phyloP scores from a whole-genome alignment of 768 basidiomycete species.

The Austroboletus eburneus region DNA sequence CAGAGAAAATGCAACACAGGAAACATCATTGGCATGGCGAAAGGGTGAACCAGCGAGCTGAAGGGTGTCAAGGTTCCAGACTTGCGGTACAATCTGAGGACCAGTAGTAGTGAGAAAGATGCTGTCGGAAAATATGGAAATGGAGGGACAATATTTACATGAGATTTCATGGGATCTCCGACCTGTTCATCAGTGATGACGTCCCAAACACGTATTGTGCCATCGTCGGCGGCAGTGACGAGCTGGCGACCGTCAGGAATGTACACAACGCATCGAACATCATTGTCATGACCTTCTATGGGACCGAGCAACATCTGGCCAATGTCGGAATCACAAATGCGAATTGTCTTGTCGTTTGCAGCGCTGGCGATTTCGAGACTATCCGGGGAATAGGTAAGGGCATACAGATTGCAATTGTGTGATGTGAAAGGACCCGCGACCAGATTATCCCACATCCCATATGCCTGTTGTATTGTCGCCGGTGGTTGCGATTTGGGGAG shows the following conservation, averaged over 20 bases:
- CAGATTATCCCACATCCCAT: constrained; percentile 28
- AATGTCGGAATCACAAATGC: constrained; percentile 30
- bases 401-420: constrained; percentile 30
- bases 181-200: constrained; percentile 26
- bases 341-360: constrained; percentile 29
- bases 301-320: constrained; percentile 33
- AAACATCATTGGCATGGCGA: constrained; percentile 27
- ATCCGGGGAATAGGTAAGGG: constrained; percentile 37
- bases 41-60: constrained; percentile 17
- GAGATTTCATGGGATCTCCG: constrained; percentile 28
- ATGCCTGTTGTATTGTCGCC: constrained; percentile 31
- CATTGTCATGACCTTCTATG: constrained; percentile 27
- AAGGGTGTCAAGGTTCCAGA: constrained; percentile 28
- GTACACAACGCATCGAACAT: constrained; percentile 30
- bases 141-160: constrained; percentile 28
- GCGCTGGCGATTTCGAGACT: constrained; percentile 30
- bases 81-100: constrained; percentile 25
- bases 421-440: constrained; percentile 27
- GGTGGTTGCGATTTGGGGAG: constrained; percentile 32
- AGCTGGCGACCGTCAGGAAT: constrained; percentile 26
- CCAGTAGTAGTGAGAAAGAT: constrained; percentile 31
- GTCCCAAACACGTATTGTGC: constrained; percentile 31
- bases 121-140: constrained; percentile 30
- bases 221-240: constrained; percentile 28
- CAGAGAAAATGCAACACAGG: constrained; percentile 31